Conservation (phyloP, 179 eudicot species). For the Spergularia azorica region DNA sequence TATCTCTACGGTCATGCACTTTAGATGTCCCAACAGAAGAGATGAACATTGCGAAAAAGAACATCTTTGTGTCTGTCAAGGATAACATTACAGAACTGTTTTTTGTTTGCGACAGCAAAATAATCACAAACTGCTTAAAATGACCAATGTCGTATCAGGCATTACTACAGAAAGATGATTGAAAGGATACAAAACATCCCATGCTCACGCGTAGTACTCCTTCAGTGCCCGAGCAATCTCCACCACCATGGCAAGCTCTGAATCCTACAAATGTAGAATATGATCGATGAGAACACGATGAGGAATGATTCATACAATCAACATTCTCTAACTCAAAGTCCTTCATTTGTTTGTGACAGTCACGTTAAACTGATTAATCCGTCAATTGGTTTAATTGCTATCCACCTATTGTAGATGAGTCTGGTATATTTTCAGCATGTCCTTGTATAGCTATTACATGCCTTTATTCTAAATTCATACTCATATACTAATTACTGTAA, state of each 20-base stretch:
- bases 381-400: no score
- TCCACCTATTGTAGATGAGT: no score
- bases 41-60: slow-evolving; percentile 63
- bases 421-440: no score
- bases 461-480: no score
- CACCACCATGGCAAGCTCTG: slow-evolving; percentile 55
- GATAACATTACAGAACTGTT: slow-evolving; percentile 6
- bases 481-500: no score
- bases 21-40: slow-evolving; percentile 61
- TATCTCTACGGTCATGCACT: slow-evolving; percentile 44
- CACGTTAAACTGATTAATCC: no score
- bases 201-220: slow-evolving; percentile 81
- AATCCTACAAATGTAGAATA: slow-evolving; percentile 38
- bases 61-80: slow-evolving; percentile 53
- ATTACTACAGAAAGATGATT: background rate
- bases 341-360: no score
- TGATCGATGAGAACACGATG: background rate
- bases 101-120: background rate
- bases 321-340: background rate
- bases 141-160: background rate
- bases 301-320: background rate
- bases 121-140: background rate
- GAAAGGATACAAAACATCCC: slow-evolving; percentile 84
- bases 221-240: slow-evolving; percentile 69
- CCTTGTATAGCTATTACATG: no score